These are phyloP conservation scores for Fusarium odoratissimum DNA, from an alignment of 2,329 filamentous ascomycete species.

Conservation along the genomic window DNA sequence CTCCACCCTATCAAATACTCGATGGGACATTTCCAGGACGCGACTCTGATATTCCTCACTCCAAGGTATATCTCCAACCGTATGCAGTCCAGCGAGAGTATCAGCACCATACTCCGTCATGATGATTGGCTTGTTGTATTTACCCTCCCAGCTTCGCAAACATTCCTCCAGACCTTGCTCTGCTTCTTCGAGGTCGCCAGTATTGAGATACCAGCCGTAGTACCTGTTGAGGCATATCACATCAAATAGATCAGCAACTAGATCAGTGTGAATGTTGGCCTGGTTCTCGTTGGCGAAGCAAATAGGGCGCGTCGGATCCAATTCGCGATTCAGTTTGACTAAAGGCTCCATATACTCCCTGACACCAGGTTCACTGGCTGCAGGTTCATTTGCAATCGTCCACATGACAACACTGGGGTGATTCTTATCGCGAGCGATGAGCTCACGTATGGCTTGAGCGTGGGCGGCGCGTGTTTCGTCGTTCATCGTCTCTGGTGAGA, in stretches of 20 bases:
- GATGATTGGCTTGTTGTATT: not conserved
- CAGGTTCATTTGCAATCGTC: not conserved
- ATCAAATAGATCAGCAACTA: not conserved
- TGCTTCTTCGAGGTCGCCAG: not conserved
- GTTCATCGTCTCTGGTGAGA: not conserved
- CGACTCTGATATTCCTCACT: constrained; percentile 33
- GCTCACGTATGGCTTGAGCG: not conserved
- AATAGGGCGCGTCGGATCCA: not conserved
- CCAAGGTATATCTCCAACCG: constrained; percentile 28
- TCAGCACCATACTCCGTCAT: not conserved
- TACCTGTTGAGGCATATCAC: not conserved
- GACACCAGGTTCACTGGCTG: not conserved
- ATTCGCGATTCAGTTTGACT: not conserved
- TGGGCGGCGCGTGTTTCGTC: not conserved
- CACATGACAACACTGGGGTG: not conserved
- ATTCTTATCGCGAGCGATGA: not conserved
- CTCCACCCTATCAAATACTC: constrained; percentile 29
- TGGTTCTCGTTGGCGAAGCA: not conserved
- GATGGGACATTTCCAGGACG: constrained; percentile 29
- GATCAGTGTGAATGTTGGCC: not conserved
- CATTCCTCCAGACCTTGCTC: not conserved
- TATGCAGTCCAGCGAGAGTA: not conserved
- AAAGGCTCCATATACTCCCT: not conserved
- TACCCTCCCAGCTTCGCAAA: not conserved
- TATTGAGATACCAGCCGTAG: not conserved